phyloP scores from a whole-genome alignment of 257 asterid genomes.

The Marsdenia floribunda region DNA sequence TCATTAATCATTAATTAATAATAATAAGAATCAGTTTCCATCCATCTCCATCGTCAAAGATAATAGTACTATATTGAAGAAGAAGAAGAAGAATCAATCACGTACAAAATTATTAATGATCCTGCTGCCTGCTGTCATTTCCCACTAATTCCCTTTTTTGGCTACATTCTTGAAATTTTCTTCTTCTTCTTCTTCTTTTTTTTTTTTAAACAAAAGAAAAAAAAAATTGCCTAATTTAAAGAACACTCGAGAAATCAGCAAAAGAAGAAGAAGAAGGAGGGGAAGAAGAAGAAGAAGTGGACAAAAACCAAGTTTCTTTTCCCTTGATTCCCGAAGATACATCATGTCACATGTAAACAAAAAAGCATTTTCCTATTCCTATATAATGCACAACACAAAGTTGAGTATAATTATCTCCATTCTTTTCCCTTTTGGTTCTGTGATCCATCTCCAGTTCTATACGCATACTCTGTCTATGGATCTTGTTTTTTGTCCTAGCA shows the following conservation, averaged over 20 bases:
- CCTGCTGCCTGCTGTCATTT: neutral
- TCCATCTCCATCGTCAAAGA: no score
- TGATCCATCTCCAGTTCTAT: neutral
- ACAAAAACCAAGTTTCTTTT: neutral
- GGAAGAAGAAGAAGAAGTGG: neutral
- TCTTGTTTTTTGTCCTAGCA: neutral
- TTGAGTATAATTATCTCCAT: neutral
- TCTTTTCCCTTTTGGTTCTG: neutral
- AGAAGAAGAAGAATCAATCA: no score
- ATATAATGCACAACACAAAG: neutral
- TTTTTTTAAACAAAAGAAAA: no score
- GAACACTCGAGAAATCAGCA: neutral
- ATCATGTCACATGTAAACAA: neutral
- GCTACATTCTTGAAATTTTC: neutral
- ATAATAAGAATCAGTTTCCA: no score
- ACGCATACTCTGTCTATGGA: neutral
- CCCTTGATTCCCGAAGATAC: constrained; percentile 1
- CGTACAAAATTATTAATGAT: no score
- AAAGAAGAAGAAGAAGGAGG: neutral
- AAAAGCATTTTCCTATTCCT: neutral
- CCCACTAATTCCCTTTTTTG: neutral
- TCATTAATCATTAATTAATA: no score
- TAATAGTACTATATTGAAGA: neutral
- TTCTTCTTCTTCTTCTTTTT: no score
- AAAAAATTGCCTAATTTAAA: no score